Percentiles rank a stretch among this genome's conserved stretches.
phyloP scores from a whole-genome alignment of 768 basidiomycete genomes.

The Panaeolus cyanescens region DNA sequence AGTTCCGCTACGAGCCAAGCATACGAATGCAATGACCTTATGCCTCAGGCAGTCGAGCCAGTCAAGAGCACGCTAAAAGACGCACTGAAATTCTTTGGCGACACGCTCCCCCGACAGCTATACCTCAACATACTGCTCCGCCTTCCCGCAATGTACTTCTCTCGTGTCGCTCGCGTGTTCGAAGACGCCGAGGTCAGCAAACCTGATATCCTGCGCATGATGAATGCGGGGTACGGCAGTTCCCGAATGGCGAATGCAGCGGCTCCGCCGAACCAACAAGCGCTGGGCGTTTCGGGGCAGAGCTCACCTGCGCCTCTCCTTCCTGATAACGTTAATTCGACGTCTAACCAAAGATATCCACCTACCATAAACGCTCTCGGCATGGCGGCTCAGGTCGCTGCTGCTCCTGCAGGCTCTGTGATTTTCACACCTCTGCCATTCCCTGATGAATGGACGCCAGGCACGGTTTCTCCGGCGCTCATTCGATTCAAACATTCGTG shows the following conservation, averaged over 20 bases:
- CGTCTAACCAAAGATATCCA: not conserved
- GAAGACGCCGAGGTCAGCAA: conserved; percentile 77
- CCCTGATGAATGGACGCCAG: conserved; percentile 54
- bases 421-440: conserved; percentile 40
- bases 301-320: not conserved
- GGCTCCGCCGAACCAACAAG: not conserved
- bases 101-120: conserved; percentile 43
- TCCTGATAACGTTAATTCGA: conserved; percentile 2
- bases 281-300: not conserved
- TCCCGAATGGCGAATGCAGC: not conserved
- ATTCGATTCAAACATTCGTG: conserved; percentile 67
- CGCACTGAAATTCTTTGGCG: conserved; percentile 29
- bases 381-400: conserved; percentile 27
- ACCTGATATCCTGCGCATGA: conserved; percentile 67
- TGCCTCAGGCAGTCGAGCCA: conserved; percentile 22
- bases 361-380: conserved; percentile 23
- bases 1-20: conserved; percentile 23
- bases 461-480: conserved; percentile 62
- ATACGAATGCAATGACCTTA: conserved; percentile 30
- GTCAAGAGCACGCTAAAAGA: conserved; percentile 21
- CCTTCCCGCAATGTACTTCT: conserved; percentile 80
- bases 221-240: conserved; percentile 29
- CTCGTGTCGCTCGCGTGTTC: conserved; percentile 75
- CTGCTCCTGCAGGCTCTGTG: conserved; percentile 16
- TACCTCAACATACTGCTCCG: conserved; percentile 57